phyloP scores from a whole-genome alignment of 495 filamentous ascomycete species.

The Pyrenula aspistea region DNA sequence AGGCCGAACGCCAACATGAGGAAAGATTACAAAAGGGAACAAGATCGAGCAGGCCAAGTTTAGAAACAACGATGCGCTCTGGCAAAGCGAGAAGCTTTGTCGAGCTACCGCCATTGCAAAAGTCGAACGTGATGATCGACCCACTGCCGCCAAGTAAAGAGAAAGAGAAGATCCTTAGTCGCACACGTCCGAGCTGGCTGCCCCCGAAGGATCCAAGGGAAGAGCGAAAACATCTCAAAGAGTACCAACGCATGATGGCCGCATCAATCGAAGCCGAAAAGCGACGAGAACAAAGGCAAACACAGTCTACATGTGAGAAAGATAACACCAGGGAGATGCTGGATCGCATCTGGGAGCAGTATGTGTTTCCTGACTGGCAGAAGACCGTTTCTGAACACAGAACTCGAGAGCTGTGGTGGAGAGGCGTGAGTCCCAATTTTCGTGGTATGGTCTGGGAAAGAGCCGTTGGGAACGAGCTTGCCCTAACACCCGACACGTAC shows the following conservation, averaged over 20 bases:
- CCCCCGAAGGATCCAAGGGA: conserved; percentile 90
- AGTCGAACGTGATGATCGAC: conserved; percentile 90
- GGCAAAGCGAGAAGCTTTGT: conserved; percentile 30
- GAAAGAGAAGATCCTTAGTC: conserved; percentile 82
- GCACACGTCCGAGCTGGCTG: conserved; percentile 89
- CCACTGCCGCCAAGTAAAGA: conserved; percentile 91
- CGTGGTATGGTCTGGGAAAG: conserved; percentile 76
- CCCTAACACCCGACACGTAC: conserved; percentile 63
- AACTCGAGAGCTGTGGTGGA: conserved; percentile 90
- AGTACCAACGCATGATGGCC: conserved; percentile 92
- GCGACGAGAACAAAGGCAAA: conserved; percentile 33
- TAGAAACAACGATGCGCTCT: conserved; percentile 42
- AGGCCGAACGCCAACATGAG: conserved; percentile 39
- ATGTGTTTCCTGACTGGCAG: conserved; percentile 80
- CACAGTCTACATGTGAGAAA: conserved; percentile 43
- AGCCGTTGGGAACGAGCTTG: conserved; percentile 83
- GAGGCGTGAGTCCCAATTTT: conserved; percentile 67
- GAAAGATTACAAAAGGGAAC: conserved; percentile 37
- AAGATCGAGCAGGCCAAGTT: conserved; percentile 28
- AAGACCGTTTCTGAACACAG: conserved; percentile 56
- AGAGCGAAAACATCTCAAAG: conserved; percentile 78
- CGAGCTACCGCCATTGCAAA: conserved; percentile 71
- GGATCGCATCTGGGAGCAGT: conserved; percentile 74
- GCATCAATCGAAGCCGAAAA: conserved; percentile 57
- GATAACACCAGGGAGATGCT: conserved; percentile 53